Evolutionary conservation across 2,329 filamentous ascomycete species (phyloP).

Genomic region (Apiospora saccharicola): DNA sequence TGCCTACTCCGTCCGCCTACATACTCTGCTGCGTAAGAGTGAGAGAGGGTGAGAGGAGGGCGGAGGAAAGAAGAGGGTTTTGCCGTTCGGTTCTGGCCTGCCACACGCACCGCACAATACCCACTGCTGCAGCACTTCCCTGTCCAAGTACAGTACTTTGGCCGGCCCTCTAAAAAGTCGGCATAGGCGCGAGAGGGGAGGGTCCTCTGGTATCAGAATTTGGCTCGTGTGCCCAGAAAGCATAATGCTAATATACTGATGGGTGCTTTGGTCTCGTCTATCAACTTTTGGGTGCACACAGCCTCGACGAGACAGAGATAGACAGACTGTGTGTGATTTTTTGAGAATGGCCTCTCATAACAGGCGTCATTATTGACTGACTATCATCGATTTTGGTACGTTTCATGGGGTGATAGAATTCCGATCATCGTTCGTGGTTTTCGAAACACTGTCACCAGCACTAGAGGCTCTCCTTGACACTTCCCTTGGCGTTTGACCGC

Average conservation of each 20-base stretch:
- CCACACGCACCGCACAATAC: slow-evolving; percentile 17
- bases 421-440: slow-evolving; percentile 13
- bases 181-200: slow-evolving; percentile 18
- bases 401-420: slow-evolving; percentile 18
- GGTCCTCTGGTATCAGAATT: slow-evolving; percentile 11
- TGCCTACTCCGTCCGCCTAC: slow-evolving; percentile 44
- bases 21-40: slow-evolving; percentile 23
- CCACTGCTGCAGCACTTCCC: slow-evolving; percentile 11
- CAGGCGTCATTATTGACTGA: neutral
- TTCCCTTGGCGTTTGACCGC: slow-evolving; percentile 25
- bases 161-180: slow-evolving; percentile 16
- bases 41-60: slow-evolving; percentile 11
- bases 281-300: neutral
- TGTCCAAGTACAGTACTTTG: slow-evolving; percentile 16
- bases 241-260: slow-evolving; percentile 17
- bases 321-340: neutral
- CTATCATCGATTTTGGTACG: neutral
- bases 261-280: slow-evolving; percentile 7
- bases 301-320: neutral
- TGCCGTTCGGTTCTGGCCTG: slow-evolving; percentile 24
- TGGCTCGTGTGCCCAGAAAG: slow-evolving; percentile 17
- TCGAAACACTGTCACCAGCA: slow-evolving; percentile 15
- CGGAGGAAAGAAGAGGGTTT: slow-evolving; percentile 16
- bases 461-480: slow-evolving; percentile 21
- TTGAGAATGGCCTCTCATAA: neutral